Percentiles rank a stretch among this genome's conserved stretches.
These are phyloP conservation scores for Eragrostis tef DNA, from an alignment of 202 grass and related monocot species.

Conservation along the genomic window DNA sequence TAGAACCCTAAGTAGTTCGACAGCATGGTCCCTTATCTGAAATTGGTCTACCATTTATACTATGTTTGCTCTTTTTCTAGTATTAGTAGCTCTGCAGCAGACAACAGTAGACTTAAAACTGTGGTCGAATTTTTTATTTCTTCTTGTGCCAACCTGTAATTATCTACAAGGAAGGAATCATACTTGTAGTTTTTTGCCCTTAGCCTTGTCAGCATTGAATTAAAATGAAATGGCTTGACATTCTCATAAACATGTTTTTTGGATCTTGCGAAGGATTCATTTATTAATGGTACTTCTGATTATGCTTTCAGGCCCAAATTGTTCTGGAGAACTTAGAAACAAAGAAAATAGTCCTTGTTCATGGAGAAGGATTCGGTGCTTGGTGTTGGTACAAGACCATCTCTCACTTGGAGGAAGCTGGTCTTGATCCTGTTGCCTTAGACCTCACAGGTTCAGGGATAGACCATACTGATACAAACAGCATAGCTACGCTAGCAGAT, in stretches of 20 bases:
- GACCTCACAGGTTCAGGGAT: conserved; percentile 94
- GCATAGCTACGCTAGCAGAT: conserved; percentile 76
- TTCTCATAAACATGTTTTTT: conserved; percentile 18
- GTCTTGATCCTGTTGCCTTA: conserved; percentile 79
- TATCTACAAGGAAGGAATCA: not conserved
- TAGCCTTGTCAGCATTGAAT: conserved; percentile 32
- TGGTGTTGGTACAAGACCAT: conserved; percentile 99
- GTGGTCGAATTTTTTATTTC: not conserved
- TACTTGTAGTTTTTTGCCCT: conserved; percentile 16
- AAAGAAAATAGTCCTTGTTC: conserved; percentile 92
- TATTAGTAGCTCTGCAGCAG: not conserved
- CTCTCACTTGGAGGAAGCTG: conserved; percentile 89
- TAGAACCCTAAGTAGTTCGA: not conserved
- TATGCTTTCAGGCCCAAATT: conserved; percentile 56
- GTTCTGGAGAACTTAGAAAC: conserved; percentile 86
- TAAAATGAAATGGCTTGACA: conserved; percentile 10
- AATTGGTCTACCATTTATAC: conserved; percentile 8
- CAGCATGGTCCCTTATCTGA: conserved; percentile 12
- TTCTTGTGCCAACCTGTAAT: conserved; percentile 7
- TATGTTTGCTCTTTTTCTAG: not conserved
- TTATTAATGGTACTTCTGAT: conserved; percentile 5
- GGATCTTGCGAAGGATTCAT: not conserved
- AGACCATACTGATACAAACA: conserved; percentile 76
- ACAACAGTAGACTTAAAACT: not conserved
- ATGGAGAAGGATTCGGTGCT: conserved; percentile 99